A percentile compares a stretch with the other conserved stretches of the same genome.
phyloP scores from a whole-genome alignment of 176 grass and related monocot species.

The Aegilops umbellulata region DNA sequence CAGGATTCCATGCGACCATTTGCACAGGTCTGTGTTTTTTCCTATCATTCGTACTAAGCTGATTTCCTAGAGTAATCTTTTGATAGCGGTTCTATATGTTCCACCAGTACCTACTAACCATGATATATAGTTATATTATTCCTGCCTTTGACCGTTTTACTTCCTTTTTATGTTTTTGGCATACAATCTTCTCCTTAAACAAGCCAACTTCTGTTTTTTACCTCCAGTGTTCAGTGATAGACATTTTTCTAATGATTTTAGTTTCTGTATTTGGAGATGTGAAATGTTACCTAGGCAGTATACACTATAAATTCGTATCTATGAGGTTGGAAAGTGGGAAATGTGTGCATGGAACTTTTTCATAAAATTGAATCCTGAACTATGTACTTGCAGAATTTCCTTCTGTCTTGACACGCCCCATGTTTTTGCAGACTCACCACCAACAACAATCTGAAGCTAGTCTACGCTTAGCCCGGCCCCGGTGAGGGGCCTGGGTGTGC shows the following conservation, averaged over 20 bases:
- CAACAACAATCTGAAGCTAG: slow-evolving; percentile 76
- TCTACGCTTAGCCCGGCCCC: slow-evolving; percentile 96
- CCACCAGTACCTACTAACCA: too few species aligned
- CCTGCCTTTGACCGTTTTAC: background rate
- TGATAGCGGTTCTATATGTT: too few species aligned
- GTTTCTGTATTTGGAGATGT: background rate
- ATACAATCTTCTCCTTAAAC: too few species aligned
- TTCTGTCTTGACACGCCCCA: background rate
- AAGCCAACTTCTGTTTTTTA: background rate
- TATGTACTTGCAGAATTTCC: background rate
- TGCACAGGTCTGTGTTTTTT: slow-evolving; percentile 49
- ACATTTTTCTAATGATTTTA: background rate
- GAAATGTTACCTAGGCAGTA: background rate
- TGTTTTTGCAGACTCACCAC: slow-evolving; percentile 52
- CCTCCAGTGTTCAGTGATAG: too few species aligned
- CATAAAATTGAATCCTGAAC: background rate
- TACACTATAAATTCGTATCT: background rate
- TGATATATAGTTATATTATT: too few species aligned
- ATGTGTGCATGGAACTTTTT: background rate
- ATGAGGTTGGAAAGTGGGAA: background rate
- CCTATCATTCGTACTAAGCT: background rate
- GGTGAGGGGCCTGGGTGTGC: slow-evolving; percentile 94
- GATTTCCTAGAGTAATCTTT: background rate
- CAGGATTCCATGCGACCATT: slow-evolving; percentile 54
- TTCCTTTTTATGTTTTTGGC: too few species aligned